Evolutionary conservation across 495 filamentous ascomycete genomes (phyloP).

Genomic region (Astrocystis sublimbata): DNA sequence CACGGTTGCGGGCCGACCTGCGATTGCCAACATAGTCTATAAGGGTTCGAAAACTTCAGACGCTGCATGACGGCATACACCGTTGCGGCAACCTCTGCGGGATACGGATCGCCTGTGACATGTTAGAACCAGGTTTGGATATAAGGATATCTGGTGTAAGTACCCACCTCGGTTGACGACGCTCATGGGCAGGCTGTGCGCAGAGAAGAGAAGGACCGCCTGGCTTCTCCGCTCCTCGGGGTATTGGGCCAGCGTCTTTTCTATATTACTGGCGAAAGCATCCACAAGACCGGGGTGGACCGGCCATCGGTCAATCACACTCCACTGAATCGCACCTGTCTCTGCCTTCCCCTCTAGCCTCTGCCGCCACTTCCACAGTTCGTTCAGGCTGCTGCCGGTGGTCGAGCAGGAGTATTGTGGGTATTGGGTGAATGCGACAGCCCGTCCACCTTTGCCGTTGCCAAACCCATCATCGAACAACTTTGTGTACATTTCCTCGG

Average conservation of each 20-base stretch:
- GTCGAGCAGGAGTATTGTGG: slow-evolving; percentile 99
- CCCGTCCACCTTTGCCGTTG: slow-evolving; percentile 79
- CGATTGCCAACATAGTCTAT: slow-evolving; percentile 95
- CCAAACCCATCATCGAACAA: slow-evolving; percentile 88
- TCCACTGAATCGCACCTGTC: slow-evolving; percentile 81
- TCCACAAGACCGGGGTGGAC: slow-evolving; percentile 86
- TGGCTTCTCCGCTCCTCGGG: slow-evolving; percentile 72
- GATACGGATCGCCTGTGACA: slow-evolving; percentile 81
- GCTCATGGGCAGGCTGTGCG: slow-evolving; percentile 94
- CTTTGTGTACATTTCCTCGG: slow-evolving; percentile 84
- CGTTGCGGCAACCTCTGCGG: slow-evolving; percentile 95
- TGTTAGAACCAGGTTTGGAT: slow-evolving; percentile 24
- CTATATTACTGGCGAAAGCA: slow-evolving; percentile 87
- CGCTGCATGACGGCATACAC: slow-evolving; percentile 95
- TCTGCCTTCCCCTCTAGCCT: slow-evolving; percentile 76
- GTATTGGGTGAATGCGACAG: slow-evolving; percentile 97
- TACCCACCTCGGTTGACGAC: slow-evolving; percentile 95
- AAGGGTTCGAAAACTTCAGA: slow-evolving; percentile 82
- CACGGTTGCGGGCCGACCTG: slow-evolving; percentile 95
- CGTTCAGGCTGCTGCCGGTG: slow-evolving; percentile 93
- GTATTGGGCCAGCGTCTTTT: slow-evolving; percentile 78
- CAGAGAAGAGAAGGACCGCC: slow-evolving; percentile 89
- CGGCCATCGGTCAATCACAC: slow-evolving; percentile 98
- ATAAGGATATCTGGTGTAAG: slow-evolving; percentile 20
- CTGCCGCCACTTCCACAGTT: slow-evolving; percentile 94